Base-by-base conservation (phyloP, 345 rosid species). In the Leavenworthia alabamica region DNA sequence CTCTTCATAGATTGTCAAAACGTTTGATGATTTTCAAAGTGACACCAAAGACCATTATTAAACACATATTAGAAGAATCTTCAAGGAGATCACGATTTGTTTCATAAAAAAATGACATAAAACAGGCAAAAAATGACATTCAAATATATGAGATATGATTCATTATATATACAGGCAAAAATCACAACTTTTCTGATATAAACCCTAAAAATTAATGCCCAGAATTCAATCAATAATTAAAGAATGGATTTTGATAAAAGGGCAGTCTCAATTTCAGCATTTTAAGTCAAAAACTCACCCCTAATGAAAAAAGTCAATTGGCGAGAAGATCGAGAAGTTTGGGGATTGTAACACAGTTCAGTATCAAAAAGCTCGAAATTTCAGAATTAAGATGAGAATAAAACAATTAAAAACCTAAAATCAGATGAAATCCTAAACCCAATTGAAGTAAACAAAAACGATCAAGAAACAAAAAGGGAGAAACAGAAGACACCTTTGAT, bases 1-100 rank as follows among this genome's bases (percentile, higher is more conserved):
- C 42, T 64, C 81, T 64, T 77, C 96, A 83, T 85, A 63, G 14
- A 70, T 56, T 59, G 55, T 71, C 70, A 61, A 50, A 14, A 32
- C 19, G 50, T 48, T 59, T 16, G 52, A 74, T 53, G 75, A 68
- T 62, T 88, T 82, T 75, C 74, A 72, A 78, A 29, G 6, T 17
- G 14, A 7, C 32, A 35, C 3, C 27, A 43, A 51, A 43, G 22
- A 29, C 50, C 56, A 73, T 4, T 28, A 23, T 26, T 16, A 27
- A 16, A 32, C 35, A 55, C 40, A 19, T 6, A 40, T 66, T 13
- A 70, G 23, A 37, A 70, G 23, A 37, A 27, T 10, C 37, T 44
- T 17, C 40, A 45, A 17, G 1, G 11, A 35, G 28, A 27, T 56
- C 4, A 10, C 41, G 19, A 48, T 20, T 40, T 41, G 16, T 10